Conservation (phyloP, 2,329 filamentous ascomycete genomes). For the Xylariales sp. region DNA sequence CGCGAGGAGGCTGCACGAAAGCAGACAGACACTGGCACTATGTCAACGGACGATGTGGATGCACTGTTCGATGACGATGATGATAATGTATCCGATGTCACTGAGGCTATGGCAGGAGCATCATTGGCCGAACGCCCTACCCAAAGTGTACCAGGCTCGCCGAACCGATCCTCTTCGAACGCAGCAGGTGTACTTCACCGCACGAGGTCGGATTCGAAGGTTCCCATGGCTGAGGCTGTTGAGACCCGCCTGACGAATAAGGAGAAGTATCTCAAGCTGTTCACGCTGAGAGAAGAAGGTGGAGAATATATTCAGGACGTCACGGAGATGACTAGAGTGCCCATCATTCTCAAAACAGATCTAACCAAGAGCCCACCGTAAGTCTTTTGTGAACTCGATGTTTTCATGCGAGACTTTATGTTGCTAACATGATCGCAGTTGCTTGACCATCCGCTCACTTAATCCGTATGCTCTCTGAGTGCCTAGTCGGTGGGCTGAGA, state of each 20-base stretch:
- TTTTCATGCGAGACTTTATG: background rate
- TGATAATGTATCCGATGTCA: slow-evolving; percentile 86
- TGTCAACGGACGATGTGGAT: slow-evolving; percentile 91
- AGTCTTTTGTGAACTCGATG: slow-evolving; percentile 59
- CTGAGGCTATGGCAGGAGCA: slow-evolving; percentile 91
- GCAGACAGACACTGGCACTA: slow-evolving; percentile 93
- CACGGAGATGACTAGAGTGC: slow-evolving; percentile 95
- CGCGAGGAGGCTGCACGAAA: slow-evolving; percentile 91
- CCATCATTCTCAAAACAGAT: slow-evolving; percentile 98
- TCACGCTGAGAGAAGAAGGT: slow-evolving; percentile 89
- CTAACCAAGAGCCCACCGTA: slow-evolving; percentile 99
- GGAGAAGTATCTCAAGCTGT: slow-evolving; percentile 94
- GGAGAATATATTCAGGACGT: slow-evolving; percentile 99
- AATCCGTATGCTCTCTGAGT: slow-evolving; percentile 69
- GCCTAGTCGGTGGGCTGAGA: slow-evolving; percentile 6
- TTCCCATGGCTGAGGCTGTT: slow-evolving; percentile 77
- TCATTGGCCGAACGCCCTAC: slow-evolving; percentile 90
- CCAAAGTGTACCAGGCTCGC: slow-evolving; percentile 94
- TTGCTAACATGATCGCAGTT: slow-evolving; percentile 61
- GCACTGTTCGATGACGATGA: slow-evolving; percentile 96
- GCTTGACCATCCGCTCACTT: slow-evolving; percentile 73
- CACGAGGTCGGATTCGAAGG: slow-evolving; percentile 93
- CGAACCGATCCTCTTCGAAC: slow-evolving; percentile 77
- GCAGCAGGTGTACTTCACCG: slow-evolving; percentile 79
- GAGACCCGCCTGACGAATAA: slow-evolving; percentile 89